Conservation (phyloP, 2,329 filamentous ascomycete species). For the Thielaviopsis euricoi region DNA sequence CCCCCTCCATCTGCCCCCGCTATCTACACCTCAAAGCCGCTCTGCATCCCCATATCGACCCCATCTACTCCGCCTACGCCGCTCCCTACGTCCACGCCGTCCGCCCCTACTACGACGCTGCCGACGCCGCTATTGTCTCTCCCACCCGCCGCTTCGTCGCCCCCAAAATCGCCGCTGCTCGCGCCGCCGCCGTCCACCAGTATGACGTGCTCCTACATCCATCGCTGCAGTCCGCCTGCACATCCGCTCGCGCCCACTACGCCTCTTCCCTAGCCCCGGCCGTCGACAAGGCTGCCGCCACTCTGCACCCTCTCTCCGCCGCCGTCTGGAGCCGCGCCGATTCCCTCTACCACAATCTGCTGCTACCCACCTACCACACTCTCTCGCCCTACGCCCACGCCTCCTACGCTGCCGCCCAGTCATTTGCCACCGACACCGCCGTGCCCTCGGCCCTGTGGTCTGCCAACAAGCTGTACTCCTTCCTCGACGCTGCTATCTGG, state of each 20-base stretch:
- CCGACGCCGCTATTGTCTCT: slow-evolving; percentile 47
- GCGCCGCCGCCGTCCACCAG: slow-evolving; percentile 48
- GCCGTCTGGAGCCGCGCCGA: slow-evolving; percentile 44
- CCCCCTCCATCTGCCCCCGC: slow-evolving; percentile 66
- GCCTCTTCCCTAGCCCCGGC: slow-evolving; percentile 56
- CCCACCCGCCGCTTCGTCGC: slow-evolving; percentile 52
- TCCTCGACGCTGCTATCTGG: slow-evolving; percentile 64
- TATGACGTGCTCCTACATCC: slow-evolving; percentile 72
- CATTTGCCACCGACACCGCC: slow-evolving; percentile 51
- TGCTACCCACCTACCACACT: slow-evolving; percentile 62
- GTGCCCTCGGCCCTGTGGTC: slow-evolving; percentile 57
- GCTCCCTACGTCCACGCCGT: slow-evolving; percentile 65
- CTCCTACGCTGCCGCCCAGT: slow-evolving; percentile 48
- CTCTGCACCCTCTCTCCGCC: slow-evolving; percentile 56
- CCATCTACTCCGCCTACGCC: slow-evolving; percentile 74
- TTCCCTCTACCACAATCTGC: slow-evolving; percentile 52
- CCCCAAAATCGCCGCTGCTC: slow-evolving; percentile 55
- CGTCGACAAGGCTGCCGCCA: slow-evolving; percentile 41
- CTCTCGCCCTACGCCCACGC: slow-evolving; percentile 57
- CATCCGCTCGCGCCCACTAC: slow-evolving; percentile 48
- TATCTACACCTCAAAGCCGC: slow-evolving; percentile 52
- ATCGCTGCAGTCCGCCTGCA: slow-evolving; percentile 49
- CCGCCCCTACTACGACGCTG: slow-evolving; percentile 54
- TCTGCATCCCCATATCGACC: slow-evolving; percentile 58
- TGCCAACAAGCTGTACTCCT: slow-evolving; percentile 51